These are phyloP conservation scores for Populus hybrid DNA, from an alignment of 441 rosid species.

Conservation along the genomic window DNA sequence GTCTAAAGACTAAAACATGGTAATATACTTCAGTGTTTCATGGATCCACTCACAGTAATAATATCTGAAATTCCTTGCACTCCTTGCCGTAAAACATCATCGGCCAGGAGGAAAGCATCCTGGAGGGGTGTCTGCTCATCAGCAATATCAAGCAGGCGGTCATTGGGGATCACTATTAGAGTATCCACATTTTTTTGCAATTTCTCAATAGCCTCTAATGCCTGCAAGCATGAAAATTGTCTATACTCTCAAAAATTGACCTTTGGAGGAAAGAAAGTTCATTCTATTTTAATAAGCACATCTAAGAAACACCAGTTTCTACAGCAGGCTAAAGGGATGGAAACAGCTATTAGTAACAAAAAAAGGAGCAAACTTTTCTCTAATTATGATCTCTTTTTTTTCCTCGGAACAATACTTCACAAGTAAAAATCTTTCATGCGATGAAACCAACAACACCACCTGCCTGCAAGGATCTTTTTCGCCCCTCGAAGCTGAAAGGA, in stretches of 20 bases:
- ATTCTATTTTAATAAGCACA: not conserved
- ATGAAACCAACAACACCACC: conserved; percentile 19
- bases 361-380: not conserved
- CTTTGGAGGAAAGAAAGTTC: not conserved
- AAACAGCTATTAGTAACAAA: not conserved
- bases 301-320: not conserved
- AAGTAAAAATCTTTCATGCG: not conserved
- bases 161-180: conserved; percentile 93
- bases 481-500: conserved; percentile 98
- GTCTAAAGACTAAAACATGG: not conserved
- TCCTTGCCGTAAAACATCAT: conserved; percentile 96
- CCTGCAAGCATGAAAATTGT: conserved; percentile 46
- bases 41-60: conserved; percentile 65
- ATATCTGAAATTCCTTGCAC: conserved; percentile 99
- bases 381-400: not conserved
- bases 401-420: not conserved
- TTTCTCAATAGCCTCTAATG: conserved; percentile 90
- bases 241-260: not conserved
- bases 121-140: conserved; percentile 97
- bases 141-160: conserved; percentile 90
- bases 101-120: conserved; percentile 98
- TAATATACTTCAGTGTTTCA: not conserved
- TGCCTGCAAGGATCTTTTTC: conserved; percentile 90
- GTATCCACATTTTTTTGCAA: conserved; percentile 94
- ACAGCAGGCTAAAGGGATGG: not conserved